Base-by-base conservation (phyloP, 2,329 filamentous ascomycete species). In the Xylaria sp. region DNA sequence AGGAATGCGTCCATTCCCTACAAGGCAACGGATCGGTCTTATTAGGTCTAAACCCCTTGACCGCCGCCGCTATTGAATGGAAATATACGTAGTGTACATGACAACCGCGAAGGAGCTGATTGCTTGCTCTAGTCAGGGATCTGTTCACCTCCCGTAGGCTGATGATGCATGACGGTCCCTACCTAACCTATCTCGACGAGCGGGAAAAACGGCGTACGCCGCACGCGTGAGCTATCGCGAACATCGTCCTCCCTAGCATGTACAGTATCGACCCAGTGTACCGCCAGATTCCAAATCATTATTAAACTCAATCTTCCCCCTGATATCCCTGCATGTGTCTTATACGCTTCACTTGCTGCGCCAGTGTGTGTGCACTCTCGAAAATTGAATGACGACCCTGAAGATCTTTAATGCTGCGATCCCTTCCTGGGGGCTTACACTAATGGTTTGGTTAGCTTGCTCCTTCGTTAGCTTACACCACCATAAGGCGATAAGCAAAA, bases 151-250 rank as follows among this genome's bases (percentile, higher is more conserved):
- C 59, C 65, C 68, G 60, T 55, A 64, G 57, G 58, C 59, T 46
- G 39, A 37, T 52, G 63, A 60, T 65, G 67, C 68, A 70, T 66
- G 34, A 60, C 68, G 64, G 68, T 54, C 67, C 65, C 56, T 64
- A 46, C 37, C 50, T 59, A 60, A 55, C 46, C 37, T 54, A 67
- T 50, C 44, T 20, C 3, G 48, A 48, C 23, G 41, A 64, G 54
- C 51, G 39, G 39, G 15, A 44, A 54, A 20, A 34, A 58, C 48
- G 63, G 63, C 58, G 52, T 48, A 18, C 57, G 34, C 67, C 63
- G 63, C 37, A 28, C 37, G 18, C 18, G 9, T 41, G 48, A 37
- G 41, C 34, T 20, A 62, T 66, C 65, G 20, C 39, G 50, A 55
- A 55, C 23, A 20, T 12, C 25, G 3, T 50, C n/a, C 18, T n/a